Conservation (phyloP, 1,284 basidiomycete species). For the Apiotrichum mycotoxinovorans region DNA sequence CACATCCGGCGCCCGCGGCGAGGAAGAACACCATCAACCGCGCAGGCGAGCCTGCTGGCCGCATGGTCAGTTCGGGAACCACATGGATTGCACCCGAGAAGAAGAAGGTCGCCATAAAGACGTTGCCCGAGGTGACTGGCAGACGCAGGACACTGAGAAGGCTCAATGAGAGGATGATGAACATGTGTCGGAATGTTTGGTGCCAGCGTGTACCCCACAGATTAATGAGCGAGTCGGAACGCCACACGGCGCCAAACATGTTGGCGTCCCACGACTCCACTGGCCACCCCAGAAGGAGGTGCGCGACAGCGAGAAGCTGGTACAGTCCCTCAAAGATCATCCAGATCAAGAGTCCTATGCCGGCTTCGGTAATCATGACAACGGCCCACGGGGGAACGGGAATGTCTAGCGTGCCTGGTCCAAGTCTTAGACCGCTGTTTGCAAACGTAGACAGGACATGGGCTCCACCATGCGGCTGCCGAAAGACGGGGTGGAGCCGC, state of each 20-base stretch:
- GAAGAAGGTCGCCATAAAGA: slow-evolving; percentile 35
- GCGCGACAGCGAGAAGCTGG: slow-evolving; percentile 29
- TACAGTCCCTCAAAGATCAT: slow-evolving; percentile 36
- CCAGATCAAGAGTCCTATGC: slow-evolving; percentile 30
- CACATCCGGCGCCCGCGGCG: slow-evolving; percentile 33
- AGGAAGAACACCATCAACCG: slow-evolving; percentile 36
- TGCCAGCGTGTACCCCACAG: slow-evolving; percentile 51
- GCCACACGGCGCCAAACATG: slow-evolving; percentile 40
- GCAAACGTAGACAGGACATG: not conserved
- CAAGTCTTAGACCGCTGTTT: slow-evolving; percentile 15
- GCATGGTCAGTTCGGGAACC: slow-evolving; percentile 37
- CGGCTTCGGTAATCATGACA: slow-evolving; percentile 19
- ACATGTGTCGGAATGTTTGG: slow-evolving; percentile 30
- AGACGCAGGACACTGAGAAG: slow-evolving; percentile 12
- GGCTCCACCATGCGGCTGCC: slow-evolving; percentile 10
- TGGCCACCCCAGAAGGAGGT: slow-evolving; percentile 29
- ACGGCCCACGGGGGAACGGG: slow-evolving; percentile 14
- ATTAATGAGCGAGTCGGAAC: slow-evolving; percentile 41
- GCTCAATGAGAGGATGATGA: not conserved
- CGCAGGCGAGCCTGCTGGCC: slow-evolving; percentile 19
- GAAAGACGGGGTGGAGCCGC: not conserved
- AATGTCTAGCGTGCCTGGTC: slow-evolving; percentile 25
- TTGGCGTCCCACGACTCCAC: slow-evolving; percentile 39
- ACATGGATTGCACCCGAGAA: slow-evolving; percentile 41
- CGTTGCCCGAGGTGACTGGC: slow-evolving; percentile 23